Evolutionary conservation across 176 grass and related monocot genomes (phyloP).

Genomic region (Musa acuminata): DNA sequence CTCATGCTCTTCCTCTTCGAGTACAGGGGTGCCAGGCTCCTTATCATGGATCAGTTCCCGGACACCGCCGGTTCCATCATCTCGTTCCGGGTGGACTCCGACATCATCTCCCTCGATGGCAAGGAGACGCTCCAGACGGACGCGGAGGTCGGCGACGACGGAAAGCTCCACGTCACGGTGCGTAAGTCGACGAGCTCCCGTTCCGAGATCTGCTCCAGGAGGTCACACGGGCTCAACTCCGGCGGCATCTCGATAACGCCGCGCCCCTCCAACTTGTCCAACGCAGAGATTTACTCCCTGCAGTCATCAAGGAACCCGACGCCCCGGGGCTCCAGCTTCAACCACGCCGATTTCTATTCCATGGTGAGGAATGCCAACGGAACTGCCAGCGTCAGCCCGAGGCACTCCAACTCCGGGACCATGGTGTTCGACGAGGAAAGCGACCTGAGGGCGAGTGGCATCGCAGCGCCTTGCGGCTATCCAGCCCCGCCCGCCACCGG

Average conservation of each 20-base stretch:
- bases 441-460: no score
- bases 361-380: background rate
- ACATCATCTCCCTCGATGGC: constrained; percentile 4
- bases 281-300: constrained; percentile 3
- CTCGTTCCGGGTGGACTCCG: constrained; percentile 5
- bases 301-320: background rate
- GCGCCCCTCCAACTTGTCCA: background rate
- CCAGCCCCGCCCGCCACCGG: background rate
- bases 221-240: constrained; percentile 6
- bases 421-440: background rate
- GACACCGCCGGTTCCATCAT: background rate
- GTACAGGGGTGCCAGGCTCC: background rate
- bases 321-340: constrained; percentile 1
- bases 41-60: background rate
- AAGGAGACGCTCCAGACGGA: constrained; percentile 5
- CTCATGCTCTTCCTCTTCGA: constrained; percentile 6
- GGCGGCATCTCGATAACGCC: background rate
- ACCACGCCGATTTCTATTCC: constrained; percentile 3
- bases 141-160: background rate
- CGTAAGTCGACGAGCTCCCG: constrained; percentile 3
- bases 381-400: background rate
- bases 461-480: background rate
- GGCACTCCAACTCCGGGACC: background rate
- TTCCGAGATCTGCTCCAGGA: background rate
- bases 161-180: constrained; percentile 2